Conservation (phyloP, 352 stramenopile species). For the Phytophthora chlamydospora region DNA sequence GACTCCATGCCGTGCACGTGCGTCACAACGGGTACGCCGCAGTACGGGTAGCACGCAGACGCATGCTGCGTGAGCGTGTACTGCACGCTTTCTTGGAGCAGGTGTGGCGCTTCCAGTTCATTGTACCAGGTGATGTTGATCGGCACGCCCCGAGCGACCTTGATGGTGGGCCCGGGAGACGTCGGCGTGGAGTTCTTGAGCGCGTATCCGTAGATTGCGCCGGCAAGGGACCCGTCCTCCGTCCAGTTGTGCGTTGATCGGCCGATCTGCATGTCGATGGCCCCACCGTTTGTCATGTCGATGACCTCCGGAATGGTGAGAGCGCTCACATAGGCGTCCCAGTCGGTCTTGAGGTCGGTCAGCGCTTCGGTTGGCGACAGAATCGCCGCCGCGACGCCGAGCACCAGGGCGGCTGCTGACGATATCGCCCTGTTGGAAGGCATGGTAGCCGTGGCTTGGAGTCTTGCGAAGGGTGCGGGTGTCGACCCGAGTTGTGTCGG, state of each 20-base stretch:
- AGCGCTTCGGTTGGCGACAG: slow-evolving; percentile 20
- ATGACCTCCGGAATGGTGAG: slow-evolving; percentile 53
- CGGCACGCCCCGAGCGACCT: too few species aligned
- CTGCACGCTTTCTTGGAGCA: background rate
- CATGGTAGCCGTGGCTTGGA: slow-evolving; percentile 4
- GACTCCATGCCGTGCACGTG: too few species aligned
- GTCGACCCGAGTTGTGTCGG: slow-evolving; percentile 4
- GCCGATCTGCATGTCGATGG: slow-evolving; percentile 52
- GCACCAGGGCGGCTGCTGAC: slow-evolving; percentile 7
- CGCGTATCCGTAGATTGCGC: slow-evolving; percentile 47
- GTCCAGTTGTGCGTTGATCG: slow-evolving; percentile 47
- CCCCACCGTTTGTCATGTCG: slow-evolving; percentile 42
- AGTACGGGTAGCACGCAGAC: too few species aligned
- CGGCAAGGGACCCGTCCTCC: slow-evolving; percentile 31
- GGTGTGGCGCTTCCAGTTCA: too few species aligned
- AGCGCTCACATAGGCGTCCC: slow-evolving; percentile 45
- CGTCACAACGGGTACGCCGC: too few species aligned
- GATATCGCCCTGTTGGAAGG: slow-evolving; percentile 22
- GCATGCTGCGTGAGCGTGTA: too few species aligned
- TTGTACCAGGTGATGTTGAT: too few species aligned
- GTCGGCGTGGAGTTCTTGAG: slow-evolving; percentile 36
- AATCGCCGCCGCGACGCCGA: slow-evolving; percentile 7
- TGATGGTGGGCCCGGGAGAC: too few species aligned
- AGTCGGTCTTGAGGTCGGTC: slow-evolving; percentile 48
- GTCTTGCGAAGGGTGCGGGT: background rate